These are phyloP conservation scores for Rubroboletus pulcherrimus DNA, from an alignment of 768 basidiomycete species.

Conservation along the genomic window DNA sequence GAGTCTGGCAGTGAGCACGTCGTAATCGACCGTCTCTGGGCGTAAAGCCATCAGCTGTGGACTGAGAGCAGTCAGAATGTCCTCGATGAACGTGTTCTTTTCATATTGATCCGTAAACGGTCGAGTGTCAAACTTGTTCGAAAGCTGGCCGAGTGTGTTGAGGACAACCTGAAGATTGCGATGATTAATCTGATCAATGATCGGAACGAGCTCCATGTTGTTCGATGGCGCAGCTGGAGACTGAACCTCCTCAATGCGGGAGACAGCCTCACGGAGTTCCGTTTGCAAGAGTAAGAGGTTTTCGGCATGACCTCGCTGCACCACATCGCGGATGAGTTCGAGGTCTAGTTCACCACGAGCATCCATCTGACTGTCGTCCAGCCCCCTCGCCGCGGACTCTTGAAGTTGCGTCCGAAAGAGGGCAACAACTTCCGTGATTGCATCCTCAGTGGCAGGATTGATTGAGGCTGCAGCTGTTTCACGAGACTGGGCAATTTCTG, in stretches of 20 bases:
- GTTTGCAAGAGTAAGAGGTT: conserved; percentile 52
- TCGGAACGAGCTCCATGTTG: conserved; percentile 35
- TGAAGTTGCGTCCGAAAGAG: conserved; percentile 67
- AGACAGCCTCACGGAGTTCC: conserved; percentile 53
- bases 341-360: conserved; percentile 77
- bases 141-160: conserved; percentile 52
- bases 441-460: conserved; percentile 51
- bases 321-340: conserved; percentile 64
- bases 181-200: conserved; percentile 57
- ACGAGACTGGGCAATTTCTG: conserved; percentile 34
- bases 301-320: conserved; percentile 66
- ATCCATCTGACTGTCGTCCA: conserved; percentile 64
- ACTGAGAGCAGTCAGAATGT: conserved; percentile 51
- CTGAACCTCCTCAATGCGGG: conserved; percentile 36
- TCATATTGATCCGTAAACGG: conserved; percentile 38
- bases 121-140: conserved; percentile 33
- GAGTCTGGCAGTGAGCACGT: conserved; percentile 67
- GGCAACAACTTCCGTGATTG: conserved; percentile 62
- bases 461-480: conserved; percentile 29
- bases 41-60: conserved; percentile 62
- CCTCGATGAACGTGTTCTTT: conserved; percentile 60
- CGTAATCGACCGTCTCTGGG: conserved; percentile 72
- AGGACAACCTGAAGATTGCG: conserved; percentile 58
- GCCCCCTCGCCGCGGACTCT: conserved; percentile 52
- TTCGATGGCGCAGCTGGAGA: conserved; percentile 9